A percentile compares a stretch with the other conserved stretches of the same genome.
phyloP scores from a whole-genome alignment of 192 early-diverging fungal genomes.

The Lobulomyces angularis region DNA sequence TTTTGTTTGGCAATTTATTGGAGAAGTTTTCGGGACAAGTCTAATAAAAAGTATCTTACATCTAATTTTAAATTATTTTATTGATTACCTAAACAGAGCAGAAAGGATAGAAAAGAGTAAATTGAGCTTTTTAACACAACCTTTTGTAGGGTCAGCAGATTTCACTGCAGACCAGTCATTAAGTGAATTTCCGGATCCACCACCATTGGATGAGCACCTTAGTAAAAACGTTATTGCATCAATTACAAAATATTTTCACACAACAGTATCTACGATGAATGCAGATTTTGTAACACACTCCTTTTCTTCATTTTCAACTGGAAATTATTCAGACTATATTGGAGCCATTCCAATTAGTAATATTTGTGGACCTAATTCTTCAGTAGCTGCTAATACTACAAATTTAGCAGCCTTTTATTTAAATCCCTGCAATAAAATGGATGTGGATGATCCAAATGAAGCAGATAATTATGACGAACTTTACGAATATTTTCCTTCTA shows the following conservation, averaged over 20 bases:
- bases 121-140: conserved; percentile 5
- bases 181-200: conserved; percentile 39
- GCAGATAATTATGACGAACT: conserved; percentile 5
- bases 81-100: neutral
- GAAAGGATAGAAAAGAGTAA: conserved; percentile 6
- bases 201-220: conserved; percentile 59
- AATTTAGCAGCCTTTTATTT: conserved; percentile 2
- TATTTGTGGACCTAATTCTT: no score
- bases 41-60: no score
- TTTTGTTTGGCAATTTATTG: conserved; percentile 79
- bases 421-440: conserved; percentile 4
- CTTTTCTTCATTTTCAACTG: conserved; percentile 7
- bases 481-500: conserved; percentile 1
- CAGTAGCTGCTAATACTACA: no score
- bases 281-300: conserved; percentile 31
- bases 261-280: conserved; percentile 21
- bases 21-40: conserved; percentile 57
- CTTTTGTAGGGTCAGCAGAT: conserved; percentile 9
- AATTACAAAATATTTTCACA: conserved; percentile 53
- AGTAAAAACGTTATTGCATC: conserved; percentile 53
- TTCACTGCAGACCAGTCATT: conserved; percentile 4
- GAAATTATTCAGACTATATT: neutral
- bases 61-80: neutral
- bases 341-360: conserved; percentile 1
- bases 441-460: conserved; percentile 7